Evolutionary conservation across 129 eudicot species (phyloP).

Genomic region (Calendula officinalis): DNA sequence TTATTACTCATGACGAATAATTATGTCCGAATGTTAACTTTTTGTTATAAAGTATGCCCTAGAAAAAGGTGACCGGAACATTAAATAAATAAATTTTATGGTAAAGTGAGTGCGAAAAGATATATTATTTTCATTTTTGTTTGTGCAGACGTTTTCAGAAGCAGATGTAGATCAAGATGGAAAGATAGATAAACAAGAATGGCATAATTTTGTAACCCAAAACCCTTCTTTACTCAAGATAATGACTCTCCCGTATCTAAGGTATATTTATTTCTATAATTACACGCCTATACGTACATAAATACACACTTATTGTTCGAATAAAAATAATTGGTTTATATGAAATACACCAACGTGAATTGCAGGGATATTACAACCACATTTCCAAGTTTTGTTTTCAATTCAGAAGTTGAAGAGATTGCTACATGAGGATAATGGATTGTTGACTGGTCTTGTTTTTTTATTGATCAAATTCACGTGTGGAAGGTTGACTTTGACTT

Average conservation of each 20-base stretch:
- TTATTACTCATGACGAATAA: too few relatives aligned
- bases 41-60: too few relatives aligned
- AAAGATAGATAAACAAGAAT: slow-evolving; percentile 78
- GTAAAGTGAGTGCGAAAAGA: too few relatives aligned
- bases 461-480: slow-evolving; percentile 15
- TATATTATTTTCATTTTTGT: not conserved
- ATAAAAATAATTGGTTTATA: not conserved
- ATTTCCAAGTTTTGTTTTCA: slow-evolving; percentile 92
- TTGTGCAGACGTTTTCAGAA: slow-evolving; percentile 71
- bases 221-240: slow-evolving; percentile 95
- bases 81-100: not conserved
- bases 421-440: slow-evolving; percentile 45
- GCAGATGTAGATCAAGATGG: slow-evolving; percentile 87
- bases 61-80: too few relatives aligned
- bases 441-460: slow-evolving; percentile 12
- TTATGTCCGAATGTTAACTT: too few relatives aligned
- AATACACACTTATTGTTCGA: too few relatives aligned
- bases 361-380: slow-evolving; percentile 98
- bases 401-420: slow-evolving; percentile 89
- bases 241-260: slow-evolving; percentile 94
- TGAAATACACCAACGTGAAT: not conserved
- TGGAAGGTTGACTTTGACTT: slow-evolving; percentile 1
- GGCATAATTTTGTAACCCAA: slow-evolving; percentile 76
- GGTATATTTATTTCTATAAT: slow-evolving; percentile 37
- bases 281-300: not conserved